Evolutionary conservation across 495 filamentous ascomycete genomes (phyloP).

Genomic region (Neurospora hispaniola): DNA sequence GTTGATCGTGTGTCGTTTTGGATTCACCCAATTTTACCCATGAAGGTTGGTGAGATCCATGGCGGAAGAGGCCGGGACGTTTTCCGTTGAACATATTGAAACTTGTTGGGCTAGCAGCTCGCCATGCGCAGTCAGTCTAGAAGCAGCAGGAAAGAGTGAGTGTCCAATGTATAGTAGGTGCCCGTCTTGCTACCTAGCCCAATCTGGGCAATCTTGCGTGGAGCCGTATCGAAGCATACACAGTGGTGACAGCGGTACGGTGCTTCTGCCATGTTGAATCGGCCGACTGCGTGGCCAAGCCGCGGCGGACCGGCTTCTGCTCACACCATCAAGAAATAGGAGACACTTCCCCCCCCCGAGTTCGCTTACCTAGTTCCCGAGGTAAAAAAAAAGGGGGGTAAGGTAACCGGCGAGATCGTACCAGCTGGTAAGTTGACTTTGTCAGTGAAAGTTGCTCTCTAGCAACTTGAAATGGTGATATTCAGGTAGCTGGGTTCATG

Average conservation of each 20-base stretch:
- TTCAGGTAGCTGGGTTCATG: not conserved
- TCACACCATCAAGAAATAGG: not conserved
- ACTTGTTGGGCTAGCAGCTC: not conserved
- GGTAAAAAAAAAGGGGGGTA: not conserved
- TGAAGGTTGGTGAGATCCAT: not conserved
- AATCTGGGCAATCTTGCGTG: not conserved
- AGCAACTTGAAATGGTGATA: not conserved
- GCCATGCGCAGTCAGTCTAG: not conserved
- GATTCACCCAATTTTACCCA: not conserved
- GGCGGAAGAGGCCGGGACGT: not conserved
- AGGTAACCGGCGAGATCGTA: not conserved
- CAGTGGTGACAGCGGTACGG: not conserved
- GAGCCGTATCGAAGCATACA: not conserved
- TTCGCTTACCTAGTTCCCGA: not conserved
- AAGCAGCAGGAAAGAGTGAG: not conserved
- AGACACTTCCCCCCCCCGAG: not conserved
- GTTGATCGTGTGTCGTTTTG: not conserved
- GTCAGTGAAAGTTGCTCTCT: not conserved
- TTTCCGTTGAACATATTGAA: not conserved
- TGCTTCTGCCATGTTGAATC: not conserved
- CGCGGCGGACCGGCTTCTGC: not conserved
- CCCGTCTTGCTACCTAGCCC: not conserved
- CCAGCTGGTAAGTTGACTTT: not conserved
- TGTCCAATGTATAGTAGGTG: not conserved
- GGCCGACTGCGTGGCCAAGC: not conserved